Evolutionary conservation across 345 rosid species (phyloP).

Genomic region (Combretum micranthum): DNA sequence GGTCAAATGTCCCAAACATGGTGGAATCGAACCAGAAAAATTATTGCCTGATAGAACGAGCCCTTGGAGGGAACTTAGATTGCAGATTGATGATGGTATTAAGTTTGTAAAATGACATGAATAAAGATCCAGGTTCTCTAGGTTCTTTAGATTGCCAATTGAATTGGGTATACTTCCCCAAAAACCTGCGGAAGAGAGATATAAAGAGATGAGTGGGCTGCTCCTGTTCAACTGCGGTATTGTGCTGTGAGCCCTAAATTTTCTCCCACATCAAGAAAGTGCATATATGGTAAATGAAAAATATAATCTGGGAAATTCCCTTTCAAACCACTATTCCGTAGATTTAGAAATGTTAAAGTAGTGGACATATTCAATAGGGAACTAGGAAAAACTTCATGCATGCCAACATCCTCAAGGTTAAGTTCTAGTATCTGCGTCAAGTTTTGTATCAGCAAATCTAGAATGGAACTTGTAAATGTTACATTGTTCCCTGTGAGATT

Average conservation of each 20-base stretch:
- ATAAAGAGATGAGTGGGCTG: background rate
- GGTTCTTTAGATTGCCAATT: slow-evolving; percentile 6
- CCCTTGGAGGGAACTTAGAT: slow-evolving; percentile 4
- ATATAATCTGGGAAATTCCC: background rate
- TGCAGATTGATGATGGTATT: slow-evolving; percentile 17
- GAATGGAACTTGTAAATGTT: background rate
- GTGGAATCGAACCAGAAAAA: slow-evolving; percentile 13
- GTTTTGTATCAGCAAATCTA: background rate
- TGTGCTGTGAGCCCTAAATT: background rate
- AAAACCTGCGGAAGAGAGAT: slow-evolving; percentile 1
- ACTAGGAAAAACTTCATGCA: slow-evolving; percentile 3
- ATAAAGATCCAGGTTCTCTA: background rate
- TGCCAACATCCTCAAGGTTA: background rate
- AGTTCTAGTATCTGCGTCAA: slow-evolving; percentile 6
- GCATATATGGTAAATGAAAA: background rate
- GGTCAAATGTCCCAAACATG: background rate
- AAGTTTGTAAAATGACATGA: slow-evolving; percentile 11
- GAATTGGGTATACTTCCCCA: slow-evolving; percentile 18
- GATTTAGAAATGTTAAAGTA: background rate
- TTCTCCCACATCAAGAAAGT: background rate
- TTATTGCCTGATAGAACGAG: slow-evolving; percentile 11
- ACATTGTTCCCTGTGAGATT: background rate
- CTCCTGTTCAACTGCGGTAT: slow-evolving; percentile 10
- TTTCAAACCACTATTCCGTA: background rate
- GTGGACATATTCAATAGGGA: slow-evolving; percentile 7